phyloP scores from a whole-genome alignment of 2,329 filamentous ascomycete genomes.

The Trichoderma koningiopsis region DNA sequence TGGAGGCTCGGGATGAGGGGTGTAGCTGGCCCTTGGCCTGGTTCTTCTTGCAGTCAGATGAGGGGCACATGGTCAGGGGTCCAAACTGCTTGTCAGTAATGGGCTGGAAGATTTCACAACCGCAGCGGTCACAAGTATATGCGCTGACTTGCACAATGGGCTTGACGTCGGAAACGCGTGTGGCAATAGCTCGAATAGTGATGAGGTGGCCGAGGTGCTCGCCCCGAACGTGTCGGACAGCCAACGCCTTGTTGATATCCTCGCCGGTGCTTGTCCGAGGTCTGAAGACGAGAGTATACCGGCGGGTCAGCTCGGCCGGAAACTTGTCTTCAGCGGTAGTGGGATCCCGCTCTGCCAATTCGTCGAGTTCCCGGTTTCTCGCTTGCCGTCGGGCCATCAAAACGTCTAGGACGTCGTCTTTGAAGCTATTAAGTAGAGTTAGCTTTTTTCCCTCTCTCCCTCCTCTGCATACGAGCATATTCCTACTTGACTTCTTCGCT shows the following conservation, averaged over 20 bases:
- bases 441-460: not conserved
- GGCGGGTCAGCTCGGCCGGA: constrained; percentile 84
- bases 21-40: constrained; percentile 93
- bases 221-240: constrained; percentile 90
- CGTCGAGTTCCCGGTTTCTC: constrained; percentile 76
- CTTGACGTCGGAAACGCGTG: constrained; percentile 95
- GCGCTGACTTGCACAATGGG: constrained; percentile 96
- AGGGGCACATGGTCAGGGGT: constrained; percentile 83
- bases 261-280: constrained; percentile 75
- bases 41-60: constrained; percentile 85
- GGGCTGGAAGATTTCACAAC: constrained; percentile 96
- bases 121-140: constrained; percentile 95
- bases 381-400: constrained; percentile 90
- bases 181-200: constrained; percentile 91
- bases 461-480: not conserved
- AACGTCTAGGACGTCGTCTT: constrained; percentile 95
- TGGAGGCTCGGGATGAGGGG: constrained; percentile 91
- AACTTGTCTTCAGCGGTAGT: constrained; percentile 75
- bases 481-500: constrained; percentile 74
- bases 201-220: constrained; percentile 93
- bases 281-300: constrained; percentile 97
- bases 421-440: constrained; percentile 64
- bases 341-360: constrained; percentile 68
- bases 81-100: constrained; percentile 88
- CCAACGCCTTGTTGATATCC: constrained; percentile 65